A percentile compares a stretch with the other conserved stretches of the same genome.
phyloP scores from a whole-genome alignment of 225 moss, liverwort and hornwort genomes.

The Physcomitrellopsis africana region DNA sequence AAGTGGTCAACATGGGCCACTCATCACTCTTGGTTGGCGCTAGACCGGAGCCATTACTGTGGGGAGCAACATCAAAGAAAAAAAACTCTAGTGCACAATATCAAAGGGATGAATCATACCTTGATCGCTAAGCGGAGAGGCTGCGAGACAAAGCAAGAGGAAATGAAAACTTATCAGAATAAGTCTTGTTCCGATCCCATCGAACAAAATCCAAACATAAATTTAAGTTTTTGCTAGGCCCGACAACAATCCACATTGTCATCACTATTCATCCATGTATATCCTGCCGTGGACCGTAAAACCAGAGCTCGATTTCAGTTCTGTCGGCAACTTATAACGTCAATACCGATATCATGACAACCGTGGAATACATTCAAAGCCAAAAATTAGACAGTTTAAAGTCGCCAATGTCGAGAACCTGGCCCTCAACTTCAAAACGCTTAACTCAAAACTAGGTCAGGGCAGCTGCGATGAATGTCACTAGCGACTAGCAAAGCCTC shows the following conservation, averaged over 20 bases:
- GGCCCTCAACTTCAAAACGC: neutral
- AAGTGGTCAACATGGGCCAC: no score
- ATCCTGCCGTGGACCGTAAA: no score
- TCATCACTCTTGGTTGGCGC: neutral
- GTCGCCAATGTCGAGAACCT: conserved; percentile 21
- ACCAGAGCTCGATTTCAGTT: no score
- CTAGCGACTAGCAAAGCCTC: conserved; percentile 2
- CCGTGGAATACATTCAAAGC: neutral
- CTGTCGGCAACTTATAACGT: no score
- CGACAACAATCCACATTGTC: neutral
- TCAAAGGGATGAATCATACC: conserved; percentile 35
- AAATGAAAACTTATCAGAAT: conserved; percentile 25
- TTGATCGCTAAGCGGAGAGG: conserved; percentile 65
- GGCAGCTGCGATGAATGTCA: conserved; percentile 13
- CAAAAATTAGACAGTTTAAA: neutral
- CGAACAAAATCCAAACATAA: neutral
- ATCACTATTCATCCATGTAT: no score
- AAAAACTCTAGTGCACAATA: neutral
- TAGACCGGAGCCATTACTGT: neutral
- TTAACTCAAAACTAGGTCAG: conserved; percentile 30
- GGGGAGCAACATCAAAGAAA: neutral
- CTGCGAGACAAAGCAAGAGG: conserved; percentile 41
- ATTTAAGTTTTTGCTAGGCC: neutral
- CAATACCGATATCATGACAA: neutral
- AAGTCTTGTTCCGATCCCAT: neutral